These are phyloP conservation scores for Isatis lusitanica DNA, from an alignment of 441 rosid species.

Conservation along the genomic window DNA sequence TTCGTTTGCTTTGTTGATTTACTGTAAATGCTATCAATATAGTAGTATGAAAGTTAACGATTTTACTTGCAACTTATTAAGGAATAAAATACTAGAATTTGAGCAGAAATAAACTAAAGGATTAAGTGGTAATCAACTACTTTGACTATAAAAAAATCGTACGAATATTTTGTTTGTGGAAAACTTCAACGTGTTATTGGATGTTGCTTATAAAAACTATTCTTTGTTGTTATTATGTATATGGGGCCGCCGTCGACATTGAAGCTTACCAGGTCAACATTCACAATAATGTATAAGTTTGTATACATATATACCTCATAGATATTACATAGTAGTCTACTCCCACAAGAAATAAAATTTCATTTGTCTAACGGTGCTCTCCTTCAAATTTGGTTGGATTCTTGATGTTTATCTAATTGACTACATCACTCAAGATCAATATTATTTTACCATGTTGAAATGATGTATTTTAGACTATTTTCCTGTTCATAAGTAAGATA, in stretches of 20 bases:
- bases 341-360: background rate
- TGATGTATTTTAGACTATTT: background rate
- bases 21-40: background rate
- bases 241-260: conserved; percentile 23
- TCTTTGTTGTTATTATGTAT: background rate
- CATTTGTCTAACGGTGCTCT: background rate
- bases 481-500: too few species aligned
- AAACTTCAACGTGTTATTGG: background rate
- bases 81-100: background rate
- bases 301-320: background rate
- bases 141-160: background rate
- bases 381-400: background rate
- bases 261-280: conserved; percentile 16
- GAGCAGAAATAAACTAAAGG: background rate
- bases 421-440: background rate
- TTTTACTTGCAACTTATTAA: background rate
- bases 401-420: background rate
- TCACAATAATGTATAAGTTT: background rate
- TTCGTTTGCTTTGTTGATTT: background rate
- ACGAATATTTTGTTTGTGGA: background rate
- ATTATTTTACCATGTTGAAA: background rate
- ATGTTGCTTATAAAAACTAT: background rate
- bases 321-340: background rate
- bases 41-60: background rate
- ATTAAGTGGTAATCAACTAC: conserved; percentile 15